A percentile compares a stretch with the other conserved stretches of the same genome.
Evolutionary conservation across 2,329 filamentous ascomycete genomes (phyloP).

Genomic region (Penicillium sp.): DNA sequence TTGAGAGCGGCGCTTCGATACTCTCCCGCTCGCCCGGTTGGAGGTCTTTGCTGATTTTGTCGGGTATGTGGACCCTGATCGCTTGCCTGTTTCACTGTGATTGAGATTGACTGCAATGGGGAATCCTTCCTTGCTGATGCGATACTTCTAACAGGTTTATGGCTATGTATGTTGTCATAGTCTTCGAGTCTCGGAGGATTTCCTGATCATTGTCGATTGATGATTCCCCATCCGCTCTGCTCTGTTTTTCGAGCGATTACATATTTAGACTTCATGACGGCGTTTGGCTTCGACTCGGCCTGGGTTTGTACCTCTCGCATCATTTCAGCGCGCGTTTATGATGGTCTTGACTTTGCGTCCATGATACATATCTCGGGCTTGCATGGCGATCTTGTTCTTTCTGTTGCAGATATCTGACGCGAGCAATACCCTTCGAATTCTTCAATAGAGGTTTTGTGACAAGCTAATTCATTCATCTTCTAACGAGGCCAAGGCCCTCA

Average conservation of each 20-base stretch:
- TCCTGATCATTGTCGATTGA: background rate
- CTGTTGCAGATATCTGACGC: background rate
- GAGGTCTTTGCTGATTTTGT: conserved; percentile 8
- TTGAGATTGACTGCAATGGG: no score
- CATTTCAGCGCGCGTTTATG: background rate
- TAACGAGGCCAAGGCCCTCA: background rate
- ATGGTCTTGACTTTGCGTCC: background rate
- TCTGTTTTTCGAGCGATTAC: conserved; percentile 6
- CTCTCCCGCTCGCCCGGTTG: conserved; percentile 6
- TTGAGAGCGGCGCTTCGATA: background rate
- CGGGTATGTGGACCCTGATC: conserved; percentile 9
- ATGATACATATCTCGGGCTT: background rate
- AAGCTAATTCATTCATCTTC: background rate
- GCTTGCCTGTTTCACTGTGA: background rate
- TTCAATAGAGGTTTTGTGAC: background rate
- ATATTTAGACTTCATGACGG: conserved; percentile 5
- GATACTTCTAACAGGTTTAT: conserved; percentile 9
- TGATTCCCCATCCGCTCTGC: background rate
- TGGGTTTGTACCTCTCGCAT: background rate
- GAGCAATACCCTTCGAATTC: background rate
- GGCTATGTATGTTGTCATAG: conserved; percentile 13
- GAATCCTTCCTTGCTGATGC: background rate
- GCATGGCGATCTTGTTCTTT: background rate
- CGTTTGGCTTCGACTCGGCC: background rate
- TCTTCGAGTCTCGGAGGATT: background rate